Base-by-base conservation (phyloP, 2,329 filamentous ascomycete species). In the Pyrenophora tritici-repentis region DNA sequence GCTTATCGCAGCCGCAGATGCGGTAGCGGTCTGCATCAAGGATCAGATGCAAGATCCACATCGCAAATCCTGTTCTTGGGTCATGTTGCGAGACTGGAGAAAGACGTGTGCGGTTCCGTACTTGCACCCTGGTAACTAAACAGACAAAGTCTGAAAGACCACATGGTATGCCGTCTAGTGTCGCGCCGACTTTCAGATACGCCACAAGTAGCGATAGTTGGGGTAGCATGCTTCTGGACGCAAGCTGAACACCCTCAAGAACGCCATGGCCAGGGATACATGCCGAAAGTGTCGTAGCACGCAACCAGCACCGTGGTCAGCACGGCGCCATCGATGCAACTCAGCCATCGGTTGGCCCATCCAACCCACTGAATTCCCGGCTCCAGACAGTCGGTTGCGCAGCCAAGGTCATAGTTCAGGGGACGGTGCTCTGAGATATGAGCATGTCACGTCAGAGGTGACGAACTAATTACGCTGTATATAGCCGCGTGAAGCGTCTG, bases 331-430 rank as follows among this genome's bases (percentile, higher is more conserved):
- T 58, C 53, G 58, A 62, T 59, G 47, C 47, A 62, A 55, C 60
- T 50, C 59, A 54, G 59, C 51, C 59, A 62, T 67, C 65, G 62
- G 58, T 61, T 66, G 62, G 59, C 56, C 59, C 57, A 63, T 29
- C 36, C 47, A 43, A 59, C 56, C 56, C 58, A 62, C 61, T 51
- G 26, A 55, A 50, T 52, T 61, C 59, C 65, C 66, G 59, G 61
- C 35, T 62, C 69, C 69, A 62, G 42, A 17, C 64, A 62, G 65
- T 67, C 69, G 69, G 69, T 56, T 58, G 52, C 54, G 42, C 38
- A 22, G 54, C 53, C 55, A 54, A 59, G 54, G 14, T 20, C 37
- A 29, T 47, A 47, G 39, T 53, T 31, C 47, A 52, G 42, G 41
- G 42, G 45, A 46, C 26, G 10, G 26, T 36, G 34, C 47, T 41